A percentile compares a stretch with the other conserved stretches of the same genome.
Evolutionary conservation across 2,329 filamentous ascomycete genomes (phyloP).

Genomic region (Fusarium setosum): DNA sequence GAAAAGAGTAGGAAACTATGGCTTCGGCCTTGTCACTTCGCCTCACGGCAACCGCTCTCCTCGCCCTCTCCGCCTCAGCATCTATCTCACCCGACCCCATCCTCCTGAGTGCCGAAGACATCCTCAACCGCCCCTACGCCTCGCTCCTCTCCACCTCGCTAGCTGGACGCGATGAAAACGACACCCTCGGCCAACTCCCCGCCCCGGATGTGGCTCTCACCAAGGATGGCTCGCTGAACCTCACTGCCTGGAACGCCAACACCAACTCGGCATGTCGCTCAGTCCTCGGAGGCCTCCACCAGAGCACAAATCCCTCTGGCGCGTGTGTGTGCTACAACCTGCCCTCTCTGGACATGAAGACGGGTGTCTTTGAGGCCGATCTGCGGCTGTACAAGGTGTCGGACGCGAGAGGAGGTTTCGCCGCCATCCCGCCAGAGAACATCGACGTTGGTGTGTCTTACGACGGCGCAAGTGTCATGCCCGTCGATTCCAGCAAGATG

Average conservation of each 20-base stretch:
- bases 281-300: slow-evolving; percentile 65
- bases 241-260: slow-evolving; percentile 65
- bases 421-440: slow-evolving; percentile 61
- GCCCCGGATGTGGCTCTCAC: slow-evolving; percentile 49
- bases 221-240: slow-evolving; percentile 60
- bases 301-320: slow-evolving; percentile 78
- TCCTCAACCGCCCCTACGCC: slow-evolving; percentile 45
- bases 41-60: slow-evolving; percentile 30
- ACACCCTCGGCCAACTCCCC: slow-evolving; percentile 27
- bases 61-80: slow-evolving; percentile 35
- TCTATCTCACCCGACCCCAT: slow-evolving; percentile 19
- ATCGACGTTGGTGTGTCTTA: slow-evolving; percentile 68
- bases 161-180: slow-evolving; percentile 26
- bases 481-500: slow-evolving; percentile 40
- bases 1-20: slow-evolving; percentile 22
- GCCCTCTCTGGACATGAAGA: slow-evolving; percentile 73
- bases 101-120: slow-evolving; percentile 44
- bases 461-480: slow-evolving; percentile 57
- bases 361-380: slow-evolving; percentile 81
- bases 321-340: slow-evolving; percentile 87
- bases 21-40: slow-evolving; percentile 33
- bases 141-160: slow-evolving; percentile 31
- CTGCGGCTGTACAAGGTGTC: slow-evolving; percentile 79
- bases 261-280: slow-evolving; percentile 69
- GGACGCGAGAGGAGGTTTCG: slow-evolving; percentile 64